Evolutionary conservation across 805 yeast species (phyloP).

Genomic region (Torulaspora maleeae): DNA sequence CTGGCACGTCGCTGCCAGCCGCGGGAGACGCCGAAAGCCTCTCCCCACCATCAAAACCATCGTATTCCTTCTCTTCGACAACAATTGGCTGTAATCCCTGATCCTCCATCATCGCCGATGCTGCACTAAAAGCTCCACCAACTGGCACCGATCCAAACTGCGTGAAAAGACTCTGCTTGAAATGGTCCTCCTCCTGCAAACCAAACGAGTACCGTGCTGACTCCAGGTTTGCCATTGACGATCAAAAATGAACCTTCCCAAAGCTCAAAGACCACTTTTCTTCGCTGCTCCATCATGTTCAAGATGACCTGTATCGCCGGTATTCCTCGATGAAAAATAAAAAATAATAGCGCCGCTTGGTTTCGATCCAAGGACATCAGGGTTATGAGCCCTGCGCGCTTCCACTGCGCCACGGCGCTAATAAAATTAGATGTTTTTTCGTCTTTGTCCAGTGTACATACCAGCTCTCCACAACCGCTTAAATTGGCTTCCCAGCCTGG

Average conservation of each 20-base stretch:
- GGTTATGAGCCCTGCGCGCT: constrained; percentile 99
- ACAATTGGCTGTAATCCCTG: constrained; percentile 13
- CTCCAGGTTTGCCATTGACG: constrained; percentile 1
- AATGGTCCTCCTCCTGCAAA: constrained; percentile 6
- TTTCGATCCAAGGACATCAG: constrained; percentile 97
- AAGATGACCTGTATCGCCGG: neutral
- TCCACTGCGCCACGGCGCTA: constrained; percentile 98
- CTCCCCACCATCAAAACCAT: constrained; percentile 1
- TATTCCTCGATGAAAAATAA: constrained; percentile 4
- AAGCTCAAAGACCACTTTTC: neutral
- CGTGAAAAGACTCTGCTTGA: constrained; percentile 1
- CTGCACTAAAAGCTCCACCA: constrained; percentile 1
- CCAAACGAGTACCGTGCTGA: constrained; percentile 1
- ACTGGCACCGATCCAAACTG: constrained; percentile 5
- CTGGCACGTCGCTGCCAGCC: neutral
- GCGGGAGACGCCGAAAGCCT: neutral
- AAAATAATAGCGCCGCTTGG: constrained; percentile 76
- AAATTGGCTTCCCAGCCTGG: too few relatives aligned
- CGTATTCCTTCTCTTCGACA: constrained; percentile 11
- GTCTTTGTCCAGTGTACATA: too few relatives aligned
- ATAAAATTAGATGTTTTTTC: neutral
- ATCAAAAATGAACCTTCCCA: neutral
- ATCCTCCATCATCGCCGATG: constrained; percentile 3
- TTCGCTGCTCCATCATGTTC: neutral
- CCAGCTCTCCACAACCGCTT: too few relatives aligned